Base-by-base conservation (phyloP, 176 grass and related monocot genomes). In the Pharus latifolius region DNA sequence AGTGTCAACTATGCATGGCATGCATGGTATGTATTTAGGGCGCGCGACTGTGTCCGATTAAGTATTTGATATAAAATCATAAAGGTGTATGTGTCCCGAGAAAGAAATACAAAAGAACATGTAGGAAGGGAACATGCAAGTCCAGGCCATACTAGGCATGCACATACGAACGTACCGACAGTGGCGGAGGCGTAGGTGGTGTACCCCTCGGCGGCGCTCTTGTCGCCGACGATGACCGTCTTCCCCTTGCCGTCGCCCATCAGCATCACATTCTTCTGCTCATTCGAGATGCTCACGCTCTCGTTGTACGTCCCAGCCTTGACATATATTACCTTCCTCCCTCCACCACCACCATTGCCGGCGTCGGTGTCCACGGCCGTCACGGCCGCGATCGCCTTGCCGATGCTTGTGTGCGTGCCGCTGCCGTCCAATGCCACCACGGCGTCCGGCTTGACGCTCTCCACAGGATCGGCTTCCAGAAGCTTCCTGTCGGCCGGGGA, bases 211-310 rank as follows among this genome's bases (percentile, higher is more conserved):
- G 28, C 77, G 40, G 25, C 79, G 65, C 63, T 96, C 53, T 52
- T 80, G 64, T 70, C 25, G 1, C 85, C 83, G 10, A 76, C 74
- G 82, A 96, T 80, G 85, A 96, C 27, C 3, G 88, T 92, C 69
- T 87, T 89, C 47, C 77, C 86, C 80, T 92, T 92, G 13, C 93
- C 93, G 25, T 92, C 93, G 2, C 93, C 93, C 74, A 96, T 65
- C 25, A 96, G 65, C 83, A 85, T 92, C 47, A 96, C 86, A 56
- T 87, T 67, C 53, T 55, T 64, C 69, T 92, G 85, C 54, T 62
- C 65, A 23, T 43, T 61, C 41, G 80, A 50, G 30, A 96, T 67
- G 22, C 80, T 84, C 42, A 96, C 50, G 69, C 16, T 79, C 86
- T 96, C 89, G 24, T 76, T 63, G 68, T 96, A 92, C 40, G 80